A percentile compares a stretch with the other conserved stretches of the same genome.
Evolutionary conservation across 805 yeast species (phyloP).

Genomic region (Myxozyma neotropica): DNA sequence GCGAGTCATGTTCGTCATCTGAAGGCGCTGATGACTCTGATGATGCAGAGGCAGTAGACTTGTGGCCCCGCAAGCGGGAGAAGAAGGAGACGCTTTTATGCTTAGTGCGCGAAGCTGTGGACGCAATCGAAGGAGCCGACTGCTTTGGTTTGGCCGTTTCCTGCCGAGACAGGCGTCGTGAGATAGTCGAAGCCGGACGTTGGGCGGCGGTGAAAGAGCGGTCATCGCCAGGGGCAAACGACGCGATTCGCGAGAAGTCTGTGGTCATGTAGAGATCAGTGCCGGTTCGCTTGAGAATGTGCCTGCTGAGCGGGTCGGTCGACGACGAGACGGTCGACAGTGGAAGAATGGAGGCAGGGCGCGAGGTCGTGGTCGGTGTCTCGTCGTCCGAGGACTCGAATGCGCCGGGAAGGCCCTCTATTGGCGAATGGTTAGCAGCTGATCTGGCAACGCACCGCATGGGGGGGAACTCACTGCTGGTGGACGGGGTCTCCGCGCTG

Average conservation of each 20-base stretch:
- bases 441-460: no score
- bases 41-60: background rate
- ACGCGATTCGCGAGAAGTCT: constrained; percentile 5
- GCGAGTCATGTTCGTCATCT: background rate
- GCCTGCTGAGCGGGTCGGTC: constrained; percentile 28
- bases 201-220: background rate
- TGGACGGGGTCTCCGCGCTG: background rate
- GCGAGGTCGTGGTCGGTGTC: background rate
- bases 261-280: constrained; percentile 13
- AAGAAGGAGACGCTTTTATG: background rate
- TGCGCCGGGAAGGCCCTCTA: constrained; percentile 12
- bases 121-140: background rate
- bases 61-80: background rate
- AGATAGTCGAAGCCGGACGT: background rate
- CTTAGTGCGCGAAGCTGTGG: background rate
- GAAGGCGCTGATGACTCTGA: background rate
- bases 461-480: background rate
- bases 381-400: constrained; percentile 5
- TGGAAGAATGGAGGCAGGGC: background rate
- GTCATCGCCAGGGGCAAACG: constrained; percentile 10
- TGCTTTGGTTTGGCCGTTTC: background rate
- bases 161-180: background rate
- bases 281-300: constrained; percentile 29
- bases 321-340: background rate
- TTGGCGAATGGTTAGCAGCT: background rate